Conservation (phyloP, 495 filamentous ascomycete genomes). For the Hypoxylon perforatum region DNA sequence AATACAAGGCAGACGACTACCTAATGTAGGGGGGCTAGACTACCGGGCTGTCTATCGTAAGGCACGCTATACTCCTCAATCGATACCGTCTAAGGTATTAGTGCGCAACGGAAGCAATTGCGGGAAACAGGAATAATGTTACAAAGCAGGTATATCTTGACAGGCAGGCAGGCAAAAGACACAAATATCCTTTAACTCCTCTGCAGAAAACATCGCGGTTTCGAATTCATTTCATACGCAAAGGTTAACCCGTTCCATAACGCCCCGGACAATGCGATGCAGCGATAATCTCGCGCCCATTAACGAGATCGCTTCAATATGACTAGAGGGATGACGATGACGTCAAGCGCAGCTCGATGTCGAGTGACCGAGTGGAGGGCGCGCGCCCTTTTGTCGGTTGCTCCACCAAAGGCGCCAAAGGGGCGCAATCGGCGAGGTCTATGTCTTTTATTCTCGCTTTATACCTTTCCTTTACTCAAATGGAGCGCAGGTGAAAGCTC, state of each 20-base stretch:
- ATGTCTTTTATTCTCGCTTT: background rate
- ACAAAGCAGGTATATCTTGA: slow-evolving; percentile 21
- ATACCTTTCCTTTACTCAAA: slow-evolving; percentile 30
- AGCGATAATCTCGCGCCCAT: slow-evolving; percentile 20
- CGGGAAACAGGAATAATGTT: slow-evolving; percentile 8
- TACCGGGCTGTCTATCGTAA: background rate
- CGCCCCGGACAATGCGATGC: slow-evolving; percentile 16
- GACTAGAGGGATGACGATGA: slow-evolving; percentile 32
- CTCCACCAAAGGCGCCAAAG: too few species aligned
- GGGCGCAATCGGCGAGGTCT: background rate
- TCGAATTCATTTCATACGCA: slow-evolving; percentile 9
- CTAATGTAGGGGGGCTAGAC: too few species aligned
- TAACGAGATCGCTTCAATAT: slow-evolving; percentile 12
- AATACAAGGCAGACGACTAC: too few species aligned
- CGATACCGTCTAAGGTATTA: background rate
- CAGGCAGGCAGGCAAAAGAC: slow-evolving; percentile 4
- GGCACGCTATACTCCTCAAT: background rate
- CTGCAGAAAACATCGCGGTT: background rate
- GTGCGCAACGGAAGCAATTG: background rate
- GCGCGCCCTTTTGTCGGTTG: slow-evolving; percentile 1
- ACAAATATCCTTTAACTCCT: slow-evolving; percentile 22
- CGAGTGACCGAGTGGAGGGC: background rate
- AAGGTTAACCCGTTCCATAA: background rate
- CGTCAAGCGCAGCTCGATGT: slow-evolving; percentile 13
- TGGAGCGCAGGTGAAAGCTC: slow-evolving; percentile 61